Base-by-base conservation (phyloP, 2,329 filamentous ascomycete species). In the Diaporthe longicolla region DNA sequence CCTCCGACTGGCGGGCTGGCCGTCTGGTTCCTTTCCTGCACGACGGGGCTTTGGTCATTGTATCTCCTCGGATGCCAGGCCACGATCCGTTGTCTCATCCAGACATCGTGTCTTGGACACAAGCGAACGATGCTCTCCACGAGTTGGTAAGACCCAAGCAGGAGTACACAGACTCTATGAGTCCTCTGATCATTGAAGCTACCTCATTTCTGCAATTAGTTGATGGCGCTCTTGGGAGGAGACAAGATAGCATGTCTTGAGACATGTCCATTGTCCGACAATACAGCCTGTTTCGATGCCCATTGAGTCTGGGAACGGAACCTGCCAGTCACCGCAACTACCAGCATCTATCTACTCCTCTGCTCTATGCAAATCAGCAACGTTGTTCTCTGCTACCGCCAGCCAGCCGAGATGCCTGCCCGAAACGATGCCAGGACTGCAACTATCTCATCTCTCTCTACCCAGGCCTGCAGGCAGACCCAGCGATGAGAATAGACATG, bases 71-170 rank as follows among this genome's bases (percentile, higher is more conserved):
- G 37, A 40, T 45, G 61, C 61, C 13, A n/a, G 43, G 17, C 29
- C 45, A 35, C 11, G 45, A 66, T 7, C 6, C 45, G 4, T 1
- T 37, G 45, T 52, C 61, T 66, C 29, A n/a, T 50, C 43, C 45
- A 29, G 35, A n/a, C 43, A 45, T 45, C 40, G 24, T 61, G 43
- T 52, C 26, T 37, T 13, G 13, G 26, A 35, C 43, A 66, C 61
- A 52, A 35, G 45, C 61, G 61, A 40, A 66, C 43, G 61, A 19
- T 19, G 43, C 43, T 50, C 43, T n/a, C 24, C 37, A 48, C 32
- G 10, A 45, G 21, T n/a, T 19, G 19, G 11, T 26, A 17, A 3
- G 17, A 63, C 17, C 8, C 61, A 32, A 32, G 3, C 17, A 21
- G 10, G 19, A 43, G 17, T 9, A 24, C 4, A 29, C 26, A n/a